These are phyloP conservation scores for Diplodia seriata DNA, from an alignment of 2,329 filamentous ascomycete species.

Conservation along the genomic window DNA sequence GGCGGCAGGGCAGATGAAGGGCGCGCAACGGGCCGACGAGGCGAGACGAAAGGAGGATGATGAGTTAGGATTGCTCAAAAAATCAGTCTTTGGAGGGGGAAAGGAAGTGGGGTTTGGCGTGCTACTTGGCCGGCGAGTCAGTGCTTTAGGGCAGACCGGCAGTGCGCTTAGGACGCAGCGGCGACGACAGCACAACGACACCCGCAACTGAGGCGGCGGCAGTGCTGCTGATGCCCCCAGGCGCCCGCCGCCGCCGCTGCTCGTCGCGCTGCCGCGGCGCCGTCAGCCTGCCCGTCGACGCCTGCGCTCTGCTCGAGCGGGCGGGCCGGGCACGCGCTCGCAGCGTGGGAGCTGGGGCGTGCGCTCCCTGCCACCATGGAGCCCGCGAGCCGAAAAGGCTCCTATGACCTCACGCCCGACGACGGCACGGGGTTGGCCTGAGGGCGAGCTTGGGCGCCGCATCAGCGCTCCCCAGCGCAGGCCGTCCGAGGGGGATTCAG, in stretches of 20 bases:
- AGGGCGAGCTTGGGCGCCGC: constrained; percentile 16
- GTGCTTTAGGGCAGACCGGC: constrained; percentile 26
- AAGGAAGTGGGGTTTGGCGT: constrained; percentile 31
- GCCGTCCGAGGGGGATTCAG: constrained; percentile 12
- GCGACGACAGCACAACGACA: not conserved
- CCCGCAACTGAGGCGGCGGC: not conserved
- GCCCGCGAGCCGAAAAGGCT: not conserved
- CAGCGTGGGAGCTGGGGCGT: not conserved
- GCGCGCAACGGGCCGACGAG: constrained; percentile 32
- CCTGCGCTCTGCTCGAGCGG: constrained; percentile 1
- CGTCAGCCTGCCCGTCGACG: not conserved
- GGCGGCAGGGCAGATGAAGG: constrained; percentile 19
- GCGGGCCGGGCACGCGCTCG: constrained; percentile 5
- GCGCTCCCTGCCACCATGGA: constrained; percentile 4
- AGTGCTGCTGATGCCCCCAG: not conserved
- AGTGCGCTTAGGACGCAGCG: constrained; percentile 1
- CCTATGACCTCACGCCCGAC: not conserved
- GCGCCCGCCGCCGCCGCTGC: not conserved
- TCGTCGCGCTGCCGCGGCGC: not conserved
- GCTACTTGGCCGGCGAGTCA: constrained; percentile 31
- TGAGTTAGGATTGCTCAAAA: constrained; percentile 26
- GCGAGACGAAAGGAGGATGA: constrained; percentile 30
- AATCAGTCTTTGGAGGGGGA: constrained; percentile 29
- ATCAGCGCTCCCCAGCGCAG: constrained; percentile 1
- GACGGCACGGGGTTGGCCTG: constrained; percentile 8